Evolutionary conservation across 2,329 filamentous ascomycete genomes (phyloP).

Genomic region (Metarhizium robertsii): DNA sequence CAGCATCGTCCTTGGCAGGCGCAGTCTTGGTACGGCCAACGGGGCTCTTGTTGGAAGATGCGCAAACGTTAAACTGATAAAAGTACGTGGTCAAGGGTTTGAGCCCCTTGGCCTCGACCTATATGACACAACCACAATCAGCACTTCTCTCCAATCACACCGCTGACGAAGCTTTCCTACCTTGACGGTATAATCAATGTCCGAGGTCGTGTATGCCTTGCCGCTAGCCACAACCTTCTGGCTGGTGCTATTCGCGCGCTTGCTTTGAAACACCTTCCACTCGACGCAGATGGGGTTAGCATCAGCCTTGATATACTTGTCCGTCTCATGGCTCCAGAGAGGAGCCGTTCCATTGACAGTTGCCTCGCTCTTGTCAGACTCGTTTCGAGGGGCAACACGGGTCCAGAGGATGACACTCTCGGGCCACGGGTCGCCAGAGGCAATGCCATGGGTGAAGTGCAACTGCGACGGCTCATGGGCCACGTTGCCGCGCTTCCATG

Average conservation of each 20-base stretch:
- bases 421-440: slow-evolving; percentile 39
- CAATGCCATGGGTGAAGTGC: slow-evolving; percentile 56
- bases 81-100: slow-evolving; percentile 56
- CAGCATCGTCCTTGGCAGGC: slow-evolving; percentile 45
- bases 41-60: slow-evolving; percentile 50
- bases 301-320: slow-evolving; percentile 32
- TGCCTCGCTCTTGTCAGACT: slow-evolving; percentile 36
- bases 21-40: slow-evolving; percentile 63
- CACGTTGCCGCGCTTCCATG: slow-evolving; percentile 30
- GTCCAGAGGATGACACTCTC: slow-evolving; percentile 50
- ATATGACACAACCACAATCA: background rate
- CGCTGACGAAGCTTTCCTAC: slow-evolving; percentile 18
- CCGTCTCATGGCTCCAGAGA: slow-evolving; percentile 38
- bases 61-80: slow-evolving; percentile 62
- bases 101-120: slow-evolving; percentile 56
- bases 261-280: slow-evolving; percentile 47
- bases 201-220: slow-evolving; percentile 57
- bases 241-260: slow-evolving; percentile 24
- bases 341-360: slow-evolving; percentile 32
- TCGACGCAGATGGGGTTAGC: slow-evolving; percentile 55
- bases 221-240: slow-evolving; percentile 43
- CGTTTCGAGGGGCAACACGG: slow-evolving; percentile 32
- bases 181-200: slow-evolving; percentile 70
- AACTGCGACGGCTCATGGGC: slow-evolving; percentile 35
- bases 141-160: background rate